Evolutionary conservation across 306 rosid genomes (phyloP), one percentile per base, ranked within the genome.

Genomic region (Sophora flavescens): DNA sequence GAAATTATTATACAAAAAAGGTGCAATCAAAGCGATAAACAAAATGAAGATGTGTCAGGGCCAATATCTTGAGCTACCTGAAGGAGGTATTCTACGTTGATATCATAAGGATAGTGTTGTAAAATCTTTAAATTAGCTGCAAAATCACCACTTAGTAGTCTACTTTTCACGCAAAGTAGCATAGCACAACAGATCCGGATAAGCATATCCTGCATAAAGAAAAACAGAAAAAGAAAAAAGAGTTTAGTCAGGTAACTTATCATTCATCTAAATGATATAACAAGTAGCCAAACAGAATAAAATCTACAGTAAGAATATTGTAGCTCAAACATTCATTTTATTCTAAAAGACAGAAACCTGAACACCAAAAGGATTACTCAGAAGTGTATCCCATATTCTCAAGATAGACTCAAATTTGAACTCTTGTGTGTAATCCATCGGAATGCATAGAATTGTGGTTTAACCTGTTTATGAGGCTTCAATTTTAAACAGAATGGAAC

Each of bases 401-500:
- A 93, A 35, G 62, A 89, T 90, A 73, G 83, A 36, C 26, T 81
- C 90, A 74, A 90, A 89, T 68, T 75, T 79, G 80, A 93, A 93
- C 78, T 93, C 96, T 72, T 90, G 94, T 5, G 96, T 73, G 94
- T 93, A 81, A 93, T 90, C 97, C 96, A 89, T 74, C 94, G 85
- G 81, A 93, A 93, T 75, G 88, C 97, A 76, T 89, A 93, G 88
- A 81, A 90, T 64, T 86, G 96, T 51, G 94, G 88, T 56, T 86
- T 89, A 44, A 90, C 93, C 96, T 93, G 88, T 54, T 74, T 69
- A 70, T 1, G 17, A 18, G 8, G 62, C 41, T 67, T 68, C 72
- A 85, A 68, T 16, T 75, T 54, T 54, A 59, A 63, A 58, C 63
- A 75, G 59, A 74, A 38, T 4, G 65, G 63, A 52, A 54, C 22